Conservation (phyloP, 495 filamentous ascomycete genomes). For the Lasiosphaeriaceae sp. region DNA sequence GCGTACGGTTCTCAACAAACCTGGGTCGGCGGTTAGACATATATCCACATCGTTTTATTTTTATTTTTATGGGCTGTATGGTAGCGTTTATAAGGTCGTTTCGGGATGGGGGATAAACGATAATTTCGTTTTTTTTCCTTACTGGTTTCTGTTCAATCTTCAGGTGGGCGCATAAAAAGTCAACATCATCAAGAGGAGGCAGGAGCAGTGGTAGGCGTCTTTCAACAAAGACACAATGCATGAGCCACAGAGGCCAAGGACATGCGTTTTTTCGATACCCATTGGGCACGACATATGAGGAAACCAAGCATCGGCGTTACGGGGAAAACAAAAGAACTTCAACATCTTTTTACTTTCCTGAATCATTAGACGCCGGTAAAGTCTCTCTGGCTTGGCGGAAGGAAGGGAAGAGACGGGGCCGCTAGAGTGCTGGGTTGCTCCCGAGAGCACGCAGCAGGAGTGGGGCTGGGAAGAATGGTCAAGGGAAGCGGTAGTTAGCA, state of each 20-base stretch:
- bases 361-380: conserved; percentile 29
- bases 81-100: conserved; percentile 11
- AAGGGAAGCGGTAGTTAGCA: too few species aligned
- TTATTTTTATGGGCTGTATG: conserved; percentile 14
- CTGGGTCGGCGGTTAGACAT: conserved; percentile 33
- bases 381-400: conserved; percentile 32
- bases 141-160: conserved; percentile 9
- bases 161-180: conserved; percentile 19
- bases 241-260: conserved; percentile 30
- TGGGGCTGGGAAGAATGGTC: too few species aligned
- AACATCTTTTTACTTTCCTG: conserved; percentile 42
- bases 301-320: conserved; percentile 35
- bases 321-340: conserved; percentile 44
- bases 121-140: conserved; percentile 3
- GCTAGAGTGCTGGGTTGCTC: background rate
- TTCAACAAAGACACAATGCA: conserved; percentile 40
- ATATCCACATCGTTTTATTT: conserved; percentile 26
- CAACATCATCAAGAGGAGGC: conserved; percentile 19
- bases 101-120: conserved; percentile 4
- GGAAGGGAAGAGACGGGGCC: conserved; percentile 1
- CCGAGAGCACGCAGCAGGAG: background rate
- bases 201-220: conserved; percentile 29
- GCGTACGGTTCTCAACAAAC: conserved; percentile 44
- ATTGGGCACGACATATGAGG: conserved; percentile 31
- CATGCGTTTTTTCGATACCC: conserved; percentile 33